These are phyloP conservation scores for Pyrus pyrifolia DNA, from an alignment of 306 rosid genomes.

Conservation along the genomic window DNA sequence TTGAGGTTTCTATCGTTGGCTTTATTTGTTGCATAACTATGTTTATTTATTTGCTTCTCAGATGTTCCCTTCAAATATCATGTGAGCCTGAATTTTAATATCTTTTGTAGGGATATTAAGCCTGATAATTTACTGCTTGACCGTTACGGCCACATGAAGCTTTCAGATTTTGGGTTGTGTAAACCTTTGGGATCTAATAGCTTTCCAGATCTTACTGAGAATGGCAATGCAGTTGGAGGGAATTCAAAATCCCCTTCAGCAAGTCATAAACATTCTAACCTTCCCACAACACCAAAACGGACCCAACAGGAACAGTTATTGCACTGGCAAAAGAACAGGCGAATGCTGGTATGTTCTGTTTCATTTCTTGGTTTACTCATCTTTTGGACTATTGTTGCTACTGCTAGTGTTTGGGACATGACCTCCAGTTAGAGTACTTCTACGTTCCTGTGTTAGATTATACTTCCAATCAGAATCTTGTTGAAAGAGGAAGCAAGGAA, in stretches of 20 bases:
- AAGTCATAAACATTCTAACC: slow-evolving; percentile 17
- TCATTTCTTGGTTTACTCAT: slow-evolving; percentile 6
- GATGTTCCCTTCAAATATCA: neutral
- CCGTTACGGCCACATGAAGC: slow-evolving; percentile 71
- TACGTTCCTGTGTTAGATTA: neutral
- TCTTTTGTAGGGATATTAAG: slow-evolving; percentile 68
- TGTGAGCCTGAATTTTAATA: neutral
- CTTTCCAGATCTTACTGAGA: slow-evolving; percentile 49
- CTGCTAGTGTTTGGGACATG: neutral
- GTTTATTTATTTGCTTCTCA: neutral
- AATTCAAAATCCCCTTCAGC: slow-evolving; percentile 6
- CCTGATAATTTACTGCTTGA: slow-evolving; percentile 86
- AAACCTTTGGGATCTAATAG: slow-evolving; percentile 74
- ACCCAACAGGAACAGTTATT: slow-evolving; percentile 72
- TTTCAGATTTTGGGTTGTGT: slow-evolving; percentile 88
- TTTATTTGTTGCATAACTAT: neutral
- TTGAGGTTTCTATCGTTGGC: neutral
- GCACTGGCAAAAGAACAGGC: slow-evolving; percentile 82
- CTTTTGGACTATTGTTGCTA: neutral
- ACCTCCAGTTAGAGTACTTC: neutral
- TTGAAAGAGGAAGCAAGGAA: neutral
- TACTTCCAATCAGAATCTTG: neutral
- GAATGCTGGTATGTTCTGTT: slow-evolving; percentile 54
- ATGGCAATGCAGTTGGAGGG: slow-evolving; percentile 22
- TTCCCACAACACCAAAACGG: slow-evolving; percentile 36